Conservation (phyloP, 352 stramenopile genomes). For the Thalassiosira mediterranea region DNA sequence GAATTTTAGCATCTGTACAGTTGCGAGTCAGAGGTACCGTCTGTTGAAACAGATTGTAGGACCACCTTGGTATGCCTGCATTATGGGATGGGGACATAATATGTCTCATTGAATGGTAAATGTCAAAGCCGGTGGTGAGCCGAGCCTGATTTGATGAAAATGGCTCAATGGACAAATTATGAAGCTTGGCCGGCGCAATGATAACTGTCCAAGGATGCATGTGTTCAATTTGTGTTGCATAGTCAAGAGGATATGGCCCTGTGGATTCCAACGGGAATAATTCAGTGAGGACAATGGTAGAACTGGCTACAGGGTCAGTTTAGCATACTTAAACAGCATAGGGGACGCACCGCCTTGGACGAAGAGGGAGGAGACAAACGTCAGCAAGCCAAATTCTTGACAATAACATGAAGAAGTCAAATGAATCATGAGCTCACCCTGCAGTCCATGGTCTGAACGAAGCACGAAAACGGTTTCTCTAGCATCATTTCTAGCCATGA, state of each 20-base stretch:
- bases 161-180: conserved; percentile 27
- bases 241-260: conserved; percentile 38
- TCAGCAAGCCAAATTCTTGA: conserved; percentile 5
- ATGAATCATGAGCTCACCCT: conserved; percentile 22
- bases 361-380: too few species aligned
- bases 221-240: conserved; percentile 60
- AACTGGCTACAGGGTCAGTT: too few species aligned
- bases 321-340: too few species aligned
- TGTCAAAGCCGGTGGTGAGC: conserved; percentile 55
- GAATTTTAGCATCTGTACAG: conserved; percentile 51
- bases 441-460: conserved; percentile 60
- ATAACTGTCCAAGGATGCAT: conserved; percentile 60
- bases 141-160: conserved; percentile 54
- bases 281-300: too few species aligned
- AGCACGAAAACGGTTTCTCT: conserved; percentile 62
- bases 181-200: conserved; percentile 47
- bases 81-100: conserved; percentile 37
- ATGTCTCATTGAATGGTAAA: conserved; percentile 56
- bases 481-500: conserved; percentile 37
- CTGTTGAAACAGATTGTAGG: conserved; percentile 46
- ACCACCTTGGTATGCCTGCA: conserved; percentile 45
- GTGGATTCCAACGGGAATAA: neutral
- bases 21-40: conserved; percentile 24
- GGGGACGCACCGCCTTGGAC: too few species aligned
- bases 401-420: conserved; percentile 4